phyloP scores from a whole-genome alignment of 306 rosid species.

The Cucumis sativus region Cucumber_9930_V3 NC_026656.2:22511001-22511500 shows the following conservation, averaged over 20 bases:
- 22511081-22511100: conserved; percentile 17
- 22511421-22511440: neutral
- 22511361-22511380: too few relatives aligned
- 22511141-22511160: neutral
- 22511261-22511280: conserved; percentile 4
- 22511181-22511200: conserved; percentile 3
- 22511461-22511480: conserved; percentile 38
- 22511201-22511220: neutral
- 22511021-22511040: conserved; percentile 17
- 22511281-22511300: neutral
- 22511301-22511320: neutral
- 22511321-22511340: neutral
- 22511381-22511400: too few relatives aligned
- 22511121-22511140: conserved; percentile 53
- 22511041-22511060: conserved; percentile 22
- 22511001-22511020: conserved; percentile 32
- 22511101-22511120: conserved; percentile 57
- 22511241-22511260: neutral
- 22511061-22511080: conserved; percentile 28
- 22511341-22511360: neutral
- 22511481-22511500: neutral
- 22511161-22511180: neutral
- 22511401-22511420: neutral
- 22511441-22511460: neutral
- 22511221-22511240: neutral